These are phyloP conservation scores for Hamamelis virginiana DNA, from an alignment of 164 flowering plant species.

Conservation along the genomic window DNA sequence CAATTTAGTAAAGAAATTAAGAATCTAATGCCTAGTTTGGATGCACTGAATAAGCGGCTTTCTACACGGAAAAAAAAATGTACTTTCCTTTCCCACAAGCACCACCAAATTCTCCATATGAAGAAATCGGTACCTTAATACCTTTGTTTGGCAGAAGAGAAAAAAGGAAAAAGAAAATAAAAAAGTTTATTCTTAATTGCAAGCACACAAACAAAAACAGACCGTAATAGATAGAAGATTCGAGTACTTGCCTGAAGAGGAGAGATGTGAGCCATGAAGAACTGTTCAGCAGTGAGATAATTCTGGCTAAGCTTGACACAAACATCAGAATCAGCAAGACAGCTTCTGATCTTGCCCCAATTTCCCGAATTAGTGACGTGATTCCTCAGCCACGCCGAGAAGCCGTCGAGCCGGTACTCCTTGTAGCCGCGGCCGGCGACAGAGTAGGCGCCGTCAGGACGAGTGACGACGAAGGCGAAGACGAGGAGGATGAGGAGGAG, in stretches of 20 bases:
- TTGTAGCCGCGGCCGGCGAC: constrained; percentile 59
- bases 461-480: constrained; percentile 76
- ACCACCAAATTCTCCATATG: neutral
- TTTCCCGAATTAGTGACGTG: constrained; percentile 41
- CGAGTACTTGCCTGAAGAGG: constrained; percentile 68
- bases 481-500: constrained; percentile 60
- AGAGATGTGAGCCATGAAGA: constrained; percentile 53
- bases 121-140: no score
- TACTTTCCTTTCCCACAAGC: neutral
- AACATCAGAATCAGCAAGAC: constrained; percentile 48
- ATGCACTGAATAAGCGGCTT: neutral
- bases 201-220: neutral
- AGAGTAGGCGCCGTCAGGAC: constrained; percentile 51
- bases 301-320: constrained; percentile 50
- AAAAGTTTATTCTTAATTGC: neutral
- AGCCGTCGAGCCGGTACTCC: constrained; percentile 71
- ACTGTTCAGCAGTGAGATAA: constrained; percentile 59
- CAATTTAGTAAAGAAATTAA: no score
- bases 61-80: neutral
- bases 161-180: no score
- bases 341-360: constrained; percentile 71
- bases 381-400: constrained; percentile 66
- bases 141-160: no score
- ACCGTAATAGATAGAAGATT: neutral
- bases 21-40: neutral